Percentiles rank a stretch among this genome's conserved stretches.
Conservation (phyloP, 352 stramenopile genomes). For the Globisporangium yorkense region DNA sequence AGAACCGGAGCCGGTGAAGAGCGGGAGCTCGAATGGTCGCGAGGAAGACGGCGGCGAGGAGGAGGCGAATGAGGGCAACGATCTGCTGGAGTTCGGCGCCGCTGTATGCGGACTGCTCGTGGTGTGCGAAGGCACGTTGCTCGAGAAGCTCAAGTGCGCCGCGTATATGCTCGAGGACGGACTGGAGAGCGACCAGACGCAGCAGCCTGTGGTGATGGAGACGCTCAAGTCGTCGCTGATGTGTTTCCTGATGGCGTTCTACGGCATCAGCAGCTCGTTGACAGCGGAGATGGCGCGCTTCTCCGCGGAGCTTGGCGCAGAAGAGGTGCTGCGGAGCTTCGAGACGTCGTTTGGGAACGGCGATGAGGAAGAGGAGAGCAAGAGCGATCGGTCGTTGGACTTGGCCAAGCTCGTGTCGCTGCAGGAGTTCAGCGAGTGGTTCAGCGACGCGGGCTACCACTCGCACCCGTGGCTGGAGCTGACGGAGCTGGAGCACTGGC, state of each 20-base stretch:
- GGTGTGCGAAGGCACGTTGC: slow-evolving; percentile 54
- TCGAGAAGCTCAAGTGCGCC: slow-evolving; percentile 51
- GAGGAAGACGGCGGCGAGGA: slow-evolving; percentile 23
- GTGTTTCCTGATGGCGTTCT: slow-evolving; percentile 80
- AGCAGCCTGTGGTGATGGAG: slow-evolving; percentile 39
- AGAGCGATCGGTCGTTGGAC: slow-evolving; percentile 24
- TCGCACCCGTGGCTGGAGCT: slow-evolving; percentile 79
- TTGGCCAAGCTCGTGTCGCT: slow-evolving; percentile 41
- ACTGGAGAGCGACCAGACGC: slow-evolving; percentile 20
- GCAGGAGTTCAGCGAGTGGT: slow-evolving; percentile 72
- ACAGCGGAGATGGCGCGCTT: slow-evolving; percentile 66
- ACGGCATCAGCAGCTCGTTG: slow-evolving; percentile 75
- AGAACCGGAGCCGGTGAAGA: slow-evolving; percentile 26
- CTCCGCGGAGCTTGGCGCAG: slow-evolving; percentile 59
- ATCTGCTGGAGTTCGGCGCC: slow-evolving; percentile 41
- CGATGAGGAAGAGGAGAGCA: slow-evolving; percentile 17
- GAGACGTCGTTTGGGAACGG: slow-evolving; percentile 12
- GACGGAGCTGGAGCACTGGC: slow-evolving; percentile 73
- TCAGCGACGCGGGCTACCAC: slow-evolving; percentile 54
- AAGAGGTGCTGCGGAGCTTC: slow-evolving; percentile 65
- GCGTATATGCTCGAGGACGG: slow-evolving; percentile 27
- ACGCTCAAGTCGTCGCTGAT: slow-evolving; percentile 60
- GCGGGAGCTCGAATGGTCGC: slow-evolving; percentile 7
- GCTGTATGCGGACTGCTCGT: slow-evolving; percentile 64
- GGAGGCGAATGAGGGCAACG: slow-evolving; percentile 43